These are phyloP conservation scores for Wallacemonas sp. DNA, from an alignment of 208 protist genomes.

Conservation along the genomic window DNA sequence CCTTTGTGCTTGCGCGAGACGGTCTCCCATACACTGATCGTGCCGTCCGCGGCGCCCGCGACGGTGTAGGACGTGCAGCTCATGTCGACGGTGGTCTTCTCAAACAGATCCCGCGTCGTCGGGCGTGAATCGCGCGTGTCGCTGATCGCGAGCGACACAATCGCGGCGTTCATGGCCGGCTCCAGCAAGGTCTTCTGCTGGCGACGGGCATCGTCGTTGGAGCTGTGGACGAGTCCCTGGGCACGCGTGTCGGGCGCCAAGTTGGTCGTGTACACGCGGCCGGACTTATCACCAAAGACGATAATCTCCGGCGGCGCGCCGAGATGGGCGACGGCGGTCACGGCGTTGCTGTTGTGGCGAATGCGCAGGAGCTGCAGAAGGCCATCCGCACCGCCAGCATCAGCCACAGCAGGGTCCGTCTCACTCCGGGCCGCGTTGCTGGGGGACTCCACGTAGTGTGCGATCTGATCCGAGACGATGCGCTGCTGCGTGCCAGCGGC, in stretches of 20 bases:
- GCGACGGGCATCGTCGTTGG: conserved; percentile 13
- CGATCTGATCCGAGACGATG: conserved; percentile 46
- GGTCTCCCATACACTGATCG: conserved; percentile 85
- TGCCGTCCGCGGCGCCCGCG: conserved; percentile 72
- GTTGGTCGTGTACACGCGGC: conserved; percentile 71
- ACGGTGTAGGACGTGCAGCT: conserved; percentile 84
- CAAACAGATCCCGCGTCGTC: conserved; percentile 70
- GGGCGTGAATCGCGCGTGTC: conserved; percentile 68
- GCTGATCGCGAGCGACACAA: conserved; percentile 79
- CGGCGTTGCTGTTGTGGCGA: conserved; percentile 84
- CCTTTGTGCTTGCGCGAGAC: conserved; percentile 60
- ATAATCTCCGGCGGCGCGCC: conserved; percentile 45
- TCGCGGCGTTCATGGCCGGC: conserved; percentile 53
- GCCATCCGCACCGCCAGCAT: background rate
- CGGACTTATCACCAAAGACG: conserved; percentile 86
- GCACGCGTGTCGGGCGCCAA: conserved; percentile 17
- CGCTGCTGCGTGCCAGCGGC: conserved; percentile 75
- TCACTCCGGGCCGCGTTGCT: background rate
- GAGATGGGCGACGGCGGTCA: conserved; percentile 79
- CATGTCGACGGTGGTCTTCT: conserved; percentile 79
- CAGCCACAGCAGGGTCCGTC: too few species aligned
- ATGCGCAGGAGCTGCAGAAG: conserved; percentile 50
- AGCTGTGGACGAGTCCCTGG: conserved; percentile 13
- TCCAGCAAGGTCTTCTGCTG: conserved; percentile 55
- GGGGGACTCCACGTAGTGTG: conserved; percentile 31